These are phyloP conservation scores for Chimonanthus praecox DNA, from an alignment of 164 flowering plant genomes.

Conservation along the genomic window DNA sequence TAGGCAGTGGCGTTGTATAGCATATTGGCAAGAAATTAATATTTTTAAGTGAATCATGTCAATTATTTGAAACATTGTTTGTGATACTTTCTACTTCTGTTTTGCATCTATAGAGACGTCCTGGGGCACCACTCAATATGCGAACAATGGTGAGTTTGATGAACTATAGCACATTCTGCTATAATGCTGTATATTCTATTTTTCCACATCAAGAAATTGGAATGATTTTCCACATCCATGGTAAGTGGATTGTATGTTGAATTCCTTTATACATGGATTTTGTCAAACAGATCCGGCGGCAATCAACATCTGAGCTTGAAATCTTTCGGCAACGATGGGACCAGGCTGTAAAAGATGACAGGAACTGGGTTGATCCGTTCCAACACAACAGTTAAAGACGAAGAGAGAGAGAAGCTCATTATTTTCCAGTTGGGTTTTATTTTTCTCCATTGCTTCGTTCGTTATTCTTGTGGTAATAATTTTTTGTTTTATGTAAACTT, in stretches of 20 bases:
- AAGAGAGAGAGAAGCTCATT: not conserved
- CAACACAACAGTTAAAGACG: not conserved
- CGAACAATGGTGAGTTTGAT: slow-evolving; percentile 61
- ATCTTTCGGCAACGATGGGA: slow-evolving; percentile 71
- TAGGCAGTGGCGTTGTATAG: not conserved
- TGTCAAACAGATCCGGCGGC: slow-evolving; percentile 69
- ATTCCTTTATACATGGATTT: not conserved
- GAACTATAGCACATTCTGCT: not conserved
- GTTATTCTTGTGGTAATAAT: no score
- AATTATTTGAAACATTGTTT: not conserved
- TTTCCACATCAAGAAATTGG: not conserved
- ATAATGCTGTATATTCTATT: not conserved
- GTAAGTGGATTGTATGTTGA: not conserved
- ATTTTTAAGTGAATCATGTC: no score
- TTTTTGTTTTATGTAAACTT: no score
- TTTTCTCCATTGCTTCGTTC: no score
- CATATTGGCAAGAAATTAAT: not conserved
- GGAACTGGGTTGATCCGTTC: slow-evolving; percentile 72
- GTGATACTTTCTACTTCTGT: not conserved
- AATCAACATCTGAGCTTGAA: slow-evolving; percentile 69
- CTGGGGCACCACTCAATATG: slow-evolving; percentile 28
- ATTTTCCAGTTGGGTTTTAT: not conserved
- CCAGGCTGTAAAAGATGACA: slow-evolving; percentile 61
- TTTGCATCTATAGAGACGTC: slow-evolving; percentile 32
- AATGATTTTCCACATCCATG: not conserved